phyloP scores from a whole-genome alignment of 176 grass and related monocot genomes.

The Oryza nivara region DNA sequence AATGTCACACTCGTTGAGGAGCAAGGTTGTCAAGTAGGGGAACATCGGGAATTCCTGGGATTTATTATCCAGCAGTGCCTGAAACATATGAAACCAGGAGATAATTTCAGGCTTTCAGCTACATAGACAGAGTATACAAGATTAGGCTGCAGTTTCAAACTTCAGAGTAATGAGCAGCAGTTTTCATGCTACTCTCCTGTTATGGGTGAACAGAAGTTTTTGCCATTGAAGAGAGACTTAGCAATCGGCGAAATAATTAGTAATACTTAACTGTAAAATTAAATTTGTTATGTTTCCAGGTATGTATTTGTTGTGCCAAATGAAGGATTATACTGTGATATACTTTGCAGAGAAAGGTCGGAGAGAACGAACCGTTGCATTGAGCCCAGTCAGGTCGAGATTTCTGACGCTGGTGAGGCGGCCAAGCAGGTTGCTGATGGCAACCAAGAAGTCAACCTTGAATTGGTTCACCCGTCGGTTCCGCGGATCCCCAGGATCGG shows the following conservation, averaged over 20 bases:
- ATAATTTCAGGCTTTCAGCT: not conserved
- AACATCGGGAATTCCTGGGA: not conserved
- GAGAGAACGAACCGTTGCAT: not conserved
- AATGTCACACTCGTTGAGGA: conserved; percentile 31
- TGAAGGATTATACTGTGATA: not conserved
- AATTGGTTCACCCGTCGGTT: not conserved
- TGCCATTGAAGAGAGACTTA: not conserved
- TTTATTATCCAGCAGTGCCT: conserved; percentile 19
- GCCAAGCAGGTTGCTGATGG: not conserved
- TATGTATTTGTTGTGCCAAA: not conserved
- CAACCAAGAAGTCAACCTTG: not conserved
- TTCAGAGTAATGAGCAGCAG: not conserved
- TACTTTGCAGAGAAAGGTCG: not conserved
- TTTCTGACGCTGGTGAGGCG: not conserved
- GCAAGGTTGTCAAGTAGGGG: not conserved
- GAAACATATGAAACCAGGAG: not conserved
- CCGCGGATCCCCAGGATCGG: not conserved
- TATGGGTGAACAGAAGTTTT: too few relatives aligned
- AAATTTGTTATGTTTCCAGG: not conserved
- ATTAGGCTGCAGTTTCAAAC: not conserved
- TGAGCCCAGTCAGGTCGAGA: conserved; percentile 13
- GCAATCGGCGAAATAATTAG: not conserved
- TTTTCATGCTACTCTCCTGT: not conserved
- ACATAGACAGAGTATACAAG: not conserved
- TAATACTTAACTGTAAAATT: not conserved